Evolutionary conservation across 2,329 filamentous ascomycete species (phyloP).

Genomic region (Ophiostoma sp.): DNA sequence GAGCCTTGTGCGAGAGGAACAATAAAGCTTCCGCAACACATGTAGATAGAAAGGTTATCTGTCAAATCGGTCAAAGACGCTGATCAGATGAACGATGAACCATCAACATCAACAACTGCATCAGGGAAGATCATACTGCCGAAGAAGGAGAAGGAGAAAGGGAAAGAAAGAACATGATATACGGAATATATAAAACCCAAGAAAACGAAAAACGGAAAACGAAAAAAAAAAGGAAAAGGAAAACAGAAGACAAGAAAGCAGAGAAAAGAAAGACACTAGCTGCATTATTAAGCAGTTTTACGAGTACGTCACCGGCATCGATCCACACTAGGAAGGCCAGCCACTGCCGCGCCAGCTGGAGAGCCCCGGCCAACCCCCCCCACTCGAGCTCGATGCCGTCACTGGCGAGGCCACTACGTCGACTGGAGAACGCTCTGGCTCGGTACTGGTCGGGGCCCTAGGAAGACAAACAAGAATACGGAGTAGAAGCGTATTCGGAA

Average conservation of each 20-base stretch:
- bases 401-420: neutral
- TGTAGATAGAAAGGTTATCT: neutral
- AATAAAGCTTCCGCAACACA: neutral
- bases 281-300: constrained; percentile 9
- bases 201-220: too few relatives aligned
- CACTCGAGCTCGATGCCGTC: constrained; percentile 2
- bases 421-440: neutral
- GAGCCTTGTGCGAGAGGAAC: neutral
- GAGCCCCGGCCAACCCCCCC: neutral
- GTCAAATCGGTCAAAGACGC: neutral
- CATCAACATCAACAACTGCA: too few relatives aligned
- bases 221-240: neutral
- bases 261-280: neutral
- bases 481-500: neutral
- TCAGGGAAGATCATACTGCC: too few relatives aligned
- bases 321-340: neutral
- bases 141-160: too few relatives aligned
- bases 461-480: neutral
- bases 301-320: neutral
- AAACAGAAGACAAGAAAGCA: neutral
- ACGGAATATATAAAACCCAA: too few relatives aligned
- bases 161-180: too few relatives aligned
- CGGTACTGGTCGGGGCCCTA: neutral
- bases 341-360: neutral
- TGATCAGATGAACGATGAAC: too few relatives aligned